Conservation (phyloP, 2,329 filamentous ascomycete genomes). For the Fusarium agapanthi region DNA sequence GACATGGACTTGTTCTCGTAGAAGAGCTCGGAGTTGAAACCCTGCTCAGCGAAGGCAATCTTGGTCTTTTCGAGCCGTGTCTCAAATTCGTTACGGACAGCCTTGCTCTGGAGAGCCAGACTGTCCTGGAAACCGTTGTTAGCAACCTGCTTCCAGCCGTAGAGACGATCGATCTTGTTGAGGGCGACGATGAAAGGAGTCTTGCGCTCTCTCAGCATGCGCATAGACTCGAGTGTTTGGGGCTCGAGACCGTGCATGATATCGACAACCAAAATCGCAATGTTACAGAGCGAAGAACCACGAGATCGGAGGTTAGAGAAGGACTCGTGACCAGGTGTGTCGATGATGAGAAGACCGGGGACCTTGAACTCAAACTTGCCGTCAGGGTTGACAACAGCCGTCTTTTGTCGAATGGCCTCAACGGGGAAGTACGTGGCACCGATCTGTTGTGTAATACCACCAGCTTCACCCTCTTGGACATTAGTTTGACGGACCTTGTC, state of each 20-base stretch:
- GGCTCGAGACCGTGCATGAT: constrained; percentile 99
- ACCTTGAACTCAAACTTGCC: constrained; percentile 95
- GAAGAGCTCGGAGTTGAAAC: constrained; percentile 96
- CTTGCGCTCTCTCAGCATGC: constrained; percentile 87
- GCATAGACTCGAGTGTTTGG: constrained; percentile 98
- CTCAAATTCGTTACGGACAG: constrained; percentile 92
- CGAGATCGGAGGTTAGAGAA: constrained; percentile 98
- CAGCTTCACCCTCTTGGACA: constrained; percentile 97
- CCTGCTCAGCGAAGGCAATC: constrained; percentile 92
- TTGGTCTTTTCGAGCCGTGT: constrained; percentile 92
- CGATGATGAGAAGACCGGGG: constrained; percentile 93
- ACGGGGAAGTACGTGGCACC: constrained; percentile 99
- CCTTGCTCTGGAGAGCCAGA: constrained; percentile 87
- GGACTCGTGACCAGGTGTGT: constrained; percentile 99
- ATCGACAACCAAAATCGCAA: constrained; percentile 97
- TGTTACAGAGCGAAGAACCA: constrained; percentile 98
- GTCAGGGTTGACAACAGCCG: constrained; percentile 90
- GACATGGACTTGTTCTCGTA: constrained; percentile 99
- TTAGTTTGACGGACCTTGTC: constrained; percentile 99
- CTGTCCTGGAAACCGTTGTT: constrained; percentile 99
- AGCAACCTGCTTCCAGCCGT: constrained; percentile 97
- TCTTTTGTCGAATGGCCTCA: constrained; percentile 92
- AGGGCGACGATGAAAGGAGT: constrained; percentile 98
- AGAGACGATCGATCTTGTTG: constrained; percentile 99
- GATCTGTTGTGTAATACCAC: constrained; percentile 99